Base-by-base conservation (phyloP, 257 asterid genomes). In the Plantago ovata region DNA sequence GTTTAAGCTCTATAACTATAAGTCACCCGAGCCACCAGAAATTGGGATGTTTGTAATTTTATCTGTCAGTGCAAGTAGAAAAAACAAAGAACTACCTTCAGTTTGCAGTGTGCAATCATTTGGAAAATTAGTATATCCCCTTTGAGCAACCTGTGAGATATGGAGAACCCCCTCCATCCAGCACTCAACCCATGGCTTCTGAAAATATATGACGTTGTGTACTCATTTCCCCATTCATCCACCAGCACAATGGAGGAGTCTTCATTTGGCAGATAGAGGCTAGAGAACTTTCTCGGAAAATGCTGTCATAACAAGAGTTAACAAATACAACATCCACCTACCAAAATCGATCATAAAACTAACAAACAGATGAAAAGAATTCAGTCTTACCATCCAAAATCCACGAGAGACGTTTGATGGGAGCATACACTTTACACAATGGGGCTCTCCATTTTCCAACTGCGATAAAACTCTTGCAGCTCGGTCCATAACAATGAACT, bases 91-190 rank as follows among this genome's bases (percentile, higher is more conserved):
- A 46, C 52, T 69, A 92, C 98, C 95, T 85, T 79, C 12, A 92
- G 60, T 69, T 75, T 92, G 94, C 95, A 88, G 18, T 88, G 91
- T 48, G 54, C 91, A 14, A 66, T 63, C 83, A 92, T 68, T 67
- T 79, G 85, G 69, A 92, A 92, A 52, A 92, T 70, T 55, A 92
- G 55, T 40, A 88, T 62, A 65, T 92, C 98, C 32, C 98, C 98
- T 63, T 86, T 89, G 11, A 75, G 77, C 36, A 92, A 64, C 70
- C 79, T 63, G 65, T 92, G 97, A 3, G 84, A 61, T 38, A 82
- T 54, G 38, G 97, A 76, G 62, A 92, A 88, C 13, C 89, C 87
- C 76, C 98, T 80, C 98, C 98, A 86, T 15, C 98, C 98, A 3
- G 87, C 98, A 67, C 98, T 92, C 39, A 92, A 58, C 19, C 98